A percentile compares a stretch with the other conserved stretches of the same genome.
Evolutionary conservation across 2,329 filamentous ascomycete species (phyloP).

Genomic region (Colletotrichum acutatum): DNA sequence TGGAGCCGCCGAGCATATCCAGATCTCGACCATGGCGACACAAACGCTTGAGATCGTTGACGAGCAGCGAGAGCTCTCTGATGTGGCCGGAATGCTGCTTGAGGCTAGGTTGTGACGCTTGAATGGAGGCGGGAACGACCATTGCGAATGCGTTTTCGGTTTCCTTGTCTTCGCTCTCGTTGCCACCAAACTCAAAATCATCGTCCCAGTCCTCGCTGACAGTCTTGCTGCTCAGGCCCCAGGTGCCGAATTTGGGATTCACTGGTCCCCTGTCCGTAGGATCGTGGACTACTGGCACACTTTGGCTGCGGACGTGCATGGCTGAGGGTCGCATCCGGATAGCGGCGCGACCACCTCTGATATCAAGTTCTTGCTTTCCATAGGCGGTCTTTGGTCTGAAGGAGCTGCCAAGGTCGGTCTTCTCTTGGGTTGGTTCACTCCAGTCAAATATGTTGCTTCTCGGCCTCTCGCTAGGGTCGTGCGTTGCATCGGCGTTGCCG

Average conservation of each 20-base stretch:
- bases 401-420: conserved; percentile 68
- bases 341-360: conserved; percentile 74
- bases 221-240: conserved; percentile 82
- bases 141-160: conserved; percentile 59
- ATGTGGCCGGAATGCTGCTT: conserved; percentile 87
- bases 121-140: conserved; percentile 83
- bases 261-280: conserved; percentile 64
- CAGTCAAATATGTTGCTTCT: conserved; percentile 82
- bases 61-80: conserved; percentile 81
- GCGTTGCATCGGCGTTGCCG: conserved; percentile 45
- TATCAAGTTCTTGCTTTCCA: conserved; percentile 78
- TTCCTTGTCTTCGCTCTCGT: conserved; percentile 52
- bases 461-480: conserved; percentile 58
- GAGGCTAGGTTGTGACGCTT: conserved; percentile 84
- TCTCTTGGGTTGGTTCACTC: conserved; percentile 76
- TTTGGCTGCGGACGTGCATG: conserved; percentile 82
- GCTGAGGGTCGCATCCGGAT: conserved; percentile 76
- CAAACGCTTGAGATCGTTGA: conserved; percentile 85
- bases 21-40: conserved; percentile 76
- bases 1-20: conserved; percentile 69
- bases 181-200: conserved; percentile 80
- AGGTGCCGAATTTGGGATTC: conserved; percentile 79
- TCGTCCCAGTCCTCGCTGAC: conserved; percentile 91
- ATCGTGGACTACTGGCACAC: conserved; percentile 79
- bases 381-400: conserved; percentile 79